Evolutionary conservation across 495 filamentous ascomycete species (phyloP), one percentile per base, ranked within the genome.

Genomic region (Trichoderma asperelloides): DNA sequence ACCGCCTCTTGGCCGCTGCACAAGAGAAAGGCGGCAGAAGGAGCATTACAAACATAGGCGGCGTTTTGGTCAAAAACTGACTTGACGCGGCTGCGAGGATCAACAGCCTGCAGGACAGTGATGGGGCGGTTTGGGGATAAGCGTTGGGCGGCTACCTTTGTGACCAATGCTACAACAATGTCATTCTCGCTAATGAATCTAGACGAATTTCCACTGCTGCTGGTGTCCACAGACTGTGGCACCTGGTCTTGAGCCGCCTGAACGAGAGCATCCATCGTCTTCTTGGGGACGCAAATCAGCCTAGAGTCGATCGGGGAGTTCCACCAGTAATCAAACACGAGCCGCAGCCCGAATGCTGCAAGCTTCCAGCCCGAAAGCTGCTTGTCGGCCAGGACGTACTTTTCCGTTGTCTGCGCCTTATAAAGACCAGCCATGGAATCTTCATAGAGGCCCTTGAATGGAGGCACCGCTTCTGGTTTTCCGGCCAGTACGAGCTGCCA

Each of bases 141-240:
- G 15, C 55, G 25, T 4, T 74, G 72, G 9, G 62, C 67, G n/a
- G 41, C 63, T 40, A 73, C 63, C 9, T 74, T 70, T 8, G 72
- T 70, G 28, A 68, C 63, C 75, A 75, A 78, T 2, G 75, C 75
- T 1, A 71, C 71, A 23, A 81, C 68, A 25, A 81, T 71, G 57
- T 81, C 78, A 68, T 76, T 75, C 33, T 79, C 77, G 66, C 75
- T 78, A 30, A 80, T 64, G 66, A 79, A 80, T 41, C 74, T 1
- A 74, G 37, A 57, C 68, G 47, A 51, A 1, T 28, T 66, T 0
- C 67, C 55, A 43, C 51, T 63, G 30, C 68, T 63, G 23, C 47
- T 28, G 30, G 65, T 39, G 27, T 63, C 45, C 39, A 33, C 67
- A 28, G 45, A 75, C 67, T 30, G 23, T 13, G 62, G n/a, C 6